Conservation (phyloP, 768 basidiomycete species). For the Tylopilus sp. region DNA sequence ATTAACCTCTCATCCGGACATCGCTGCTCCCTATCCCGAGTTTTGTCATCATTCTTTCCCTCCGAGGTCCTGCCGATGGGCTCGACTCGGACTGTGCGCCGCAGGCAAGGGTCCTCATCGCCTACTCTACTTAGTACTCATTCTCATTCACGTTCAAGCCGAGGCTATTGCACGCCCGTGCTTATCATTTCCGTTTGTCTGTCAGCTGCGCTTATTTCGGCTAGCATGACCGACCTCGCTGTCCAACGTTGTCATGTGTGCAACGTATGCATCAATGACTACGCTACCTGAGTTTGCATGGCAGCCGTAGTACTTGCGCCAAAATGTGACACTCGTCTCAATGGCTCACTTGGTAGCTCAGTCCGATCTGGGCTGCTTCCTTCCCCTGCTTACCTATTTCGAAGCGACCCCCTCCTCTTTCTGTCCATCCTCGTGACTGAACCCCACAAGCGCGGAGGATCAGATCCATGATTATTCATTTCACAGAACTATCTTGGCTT, state of each 20-base stretch:
- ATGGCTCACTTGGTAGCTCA: not conserved
- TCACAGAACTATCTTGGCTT: conserved; percentile 12
- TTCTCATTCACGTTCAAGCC: not conserved
- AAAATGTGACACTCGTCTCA: not conserved
- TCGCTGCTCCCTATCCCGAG: not conserved
- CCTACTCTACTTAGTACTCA: not conserved
- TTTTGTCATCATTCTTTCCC: not conserved
- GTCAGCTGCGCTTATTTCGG: conserved; percentile 9
- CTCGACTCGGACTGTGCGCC: not conserved
- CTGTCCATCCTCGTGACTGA: conserved; percentile 16
- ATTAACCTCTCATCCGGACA: not conserved
- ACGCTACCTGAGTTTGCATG: conserved; percentile 6
- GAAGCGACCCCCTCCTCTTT: conserved; percentile 12
- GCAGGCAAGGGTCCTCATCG: conserved; percentile 1
- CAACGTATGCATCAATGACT: conserved; percentile 5
- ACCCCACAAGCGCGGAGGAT: conserved; percentile 31
- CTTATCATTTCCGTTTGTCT: conserved; percentile 17
- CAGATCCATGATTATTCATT: conserved; percentile 20
- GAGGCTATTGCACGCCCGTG: not conserved
- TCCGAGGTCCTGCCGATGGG: conserved; percentile 1
- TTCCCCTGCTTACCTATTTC: conserved; percentile 13
- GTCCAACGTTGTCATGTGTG: not conserved
- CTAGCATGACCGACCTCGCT: not conserved
- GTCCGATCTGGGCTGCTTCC: conserved; percentile 3
- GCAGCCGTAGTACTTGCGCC: not conserved